Evolutionary conservation across 2,329 filamentous ascomycete species (phyloP), one percentile per base, ranked within the genome.

Genomic region (Xylariaceae sp.): DNA sequence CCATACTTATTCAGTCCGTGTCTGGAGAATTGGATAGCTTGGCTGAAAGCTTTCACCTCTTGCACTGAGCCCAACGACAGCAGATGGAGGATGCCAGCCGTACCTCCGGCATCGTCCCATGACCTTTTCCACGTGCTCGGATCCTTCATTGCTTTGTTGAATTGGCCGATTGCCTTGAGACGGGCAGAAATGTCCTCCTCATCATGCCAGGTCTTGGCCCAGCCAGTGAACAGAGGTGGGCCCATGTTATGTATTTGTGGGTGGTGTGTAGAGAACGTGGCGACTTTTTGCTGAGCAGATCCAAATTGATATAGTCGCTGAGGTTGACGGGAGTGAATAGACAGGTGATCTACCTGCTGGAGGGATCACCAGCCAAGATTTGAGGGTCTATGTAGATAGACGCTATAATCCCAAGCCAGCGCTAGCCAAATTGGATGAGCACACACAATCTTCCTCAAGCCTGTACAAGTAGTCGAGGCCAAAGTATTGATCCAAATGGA

Each of bases 51-150:
- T 27, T 51, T 51, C 15, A 55, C 51, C 36, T 58, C 55, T 26
- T 8, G 40, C 10, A 55, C 47, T 23, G 51, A 58, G 39, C 45
- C 52, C 8, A 20, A 43, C 16, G 52, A 55, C 16, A 55, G 27
- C 16, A 58, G 39, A 42, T 46, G 9, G 23, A 58, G 51, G 24
- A 58, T 50, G 7, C 55, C 52, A 26, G 52, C 9, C 6, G 52
- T 55, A 32, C 55, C 52, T 27, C 51, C 42, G n/a, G 46, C 55
- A 5, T 51, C 52, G 9, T 48, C 43, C 55, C 55, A 58, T n/a
- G 20, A 37, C 11, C 36, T 18, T 20, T 49, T 41, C 55, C 55
- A 55, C 20, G 36, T 30, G 16, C 13, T 21, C 8, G 47, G 51
- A 20, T 58, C 20, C 1, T 23, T 10, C 21, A 58, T 47, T 21